Base-by-base conservation (phyloP, 371 early-diverging fungal species). In the Chytridium lagenaria region DNA sequence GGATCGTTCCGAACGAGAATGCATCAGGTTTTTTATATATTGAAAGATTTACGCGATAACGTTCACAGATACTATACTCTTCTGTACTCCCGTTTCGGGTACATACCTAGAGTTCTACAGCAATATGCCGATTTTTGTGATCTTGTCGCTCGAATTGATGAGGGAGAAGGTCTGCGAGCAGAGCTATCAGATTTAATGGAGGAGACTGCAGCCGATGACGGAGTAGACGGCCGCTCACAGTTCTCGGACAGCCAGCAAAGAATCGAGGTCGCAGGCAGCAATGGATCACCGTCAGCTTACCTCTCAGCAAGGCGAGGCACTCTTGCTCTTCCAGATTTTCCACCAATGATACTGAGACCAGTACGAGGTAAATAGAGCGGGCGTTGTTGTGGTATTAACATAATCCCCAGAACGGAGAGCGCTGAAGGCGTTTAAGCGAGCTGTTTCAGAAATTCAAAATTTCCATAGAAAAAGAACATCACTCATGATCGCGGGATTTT, bases 121-220 rank as follows among this genome's bases (percentile, higher is more conserved):
- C 61, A 61, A 61, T 61, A 61, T 23, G 61, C 61, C 37, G 61
- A 61, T 23, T 61, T 33, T 34, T 23, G 16, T 2, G 61, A 61
- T 37, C 61, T 61, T 34, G 61, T 34, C 36, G 61, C 34, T 23
- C 30, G 61, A 5, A 26, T 61, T 61, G 61, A 61, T 7, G 61
- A 61, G 23, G 36, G 15, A 7, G 61, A 61, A 16, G 7, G 3
- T 15, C 34, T 37, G 34, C 3, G 61, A 36, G 36, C 5, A 30
- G 61, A 61, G 23, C 61, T 61, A 7, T 12, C 7, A 34, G 61
- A 61, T 10, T 3, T 61, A 33, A 28, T 61, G 61, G 61, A 61
- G 34, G 61, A 61, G 34, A 23, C 34, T 61, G 34, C 16, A 31
- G 61, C 34, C 2, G 61, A 61, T 37, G 61, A 61, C 12, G 10